These are phyloP conservation scores for Penicillium desertorum DNA, from an alignment of 495 filamentous ascomycete species.

Conservation along the genomic window DNA sequence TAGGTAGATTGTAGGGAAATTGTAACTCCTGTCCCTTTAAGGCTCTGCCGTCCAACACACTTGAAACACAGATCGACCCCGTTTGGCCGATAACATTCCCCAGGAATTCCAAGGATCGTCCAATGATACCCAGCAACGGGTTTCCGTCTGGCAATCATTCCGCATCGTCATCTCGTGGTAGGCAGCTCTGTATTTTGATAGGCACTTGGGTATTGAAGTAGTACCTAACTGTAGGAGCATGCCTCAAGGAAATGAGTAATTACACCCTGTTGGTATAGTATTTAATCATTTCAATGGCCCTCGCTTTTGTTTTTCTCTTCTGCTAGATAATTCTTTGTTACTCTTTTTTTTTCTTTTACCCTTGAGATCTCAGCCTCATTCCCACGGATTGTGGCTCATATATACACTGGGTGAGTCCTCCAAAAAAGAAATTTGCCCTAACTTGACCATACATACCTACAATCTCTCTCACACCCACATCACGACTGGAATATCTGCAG, in stretches of 20 bases:
- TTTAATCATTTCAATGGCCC: slow-evolving; percentile 13
- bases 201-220: slow-evolving; percentile 15
- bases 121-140: slow-evolving; percentile 23
- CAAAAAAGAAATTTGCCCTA: neutral
- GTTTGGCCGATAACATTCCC: slow-evolving; percentile 34
- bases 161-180: slow-evolving; percentile 31
- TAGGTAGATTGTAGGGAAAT: slow-evolving; percentile 3
- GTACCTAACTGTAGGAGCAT: slow-evolving; percentile 14
- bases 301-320: neutral
- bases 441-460: neutral
- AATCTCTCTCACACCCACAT: neutral
- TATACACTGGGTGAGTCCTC: neutral
- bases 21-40: slow-evolving; percentile 6
- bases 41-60: slow-evolving; percentile 20
- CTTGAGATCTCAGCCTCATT: slow-evolving; percentile 8
- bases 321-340: neutral
- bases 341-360: neutral
- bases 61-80: slow-evolving; percentile 33
- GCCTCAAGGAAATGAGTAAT: slow-evolving; percentile 5
- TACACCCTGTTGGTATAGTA: slow-evolving; percentile 1
- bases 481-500: neutral
- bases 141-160: slow-evolving; percentile 24
- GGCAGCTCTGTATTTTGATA: slow-evolving; percentile 21
- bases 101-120: slow-evolving; percentile 29
- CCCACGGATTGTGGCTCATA: neutral